Evolutionary conservation across 768 basidiomycete genomes (phyloP).

Genomic region (Rhodotorula taiwanensis): DNA sequence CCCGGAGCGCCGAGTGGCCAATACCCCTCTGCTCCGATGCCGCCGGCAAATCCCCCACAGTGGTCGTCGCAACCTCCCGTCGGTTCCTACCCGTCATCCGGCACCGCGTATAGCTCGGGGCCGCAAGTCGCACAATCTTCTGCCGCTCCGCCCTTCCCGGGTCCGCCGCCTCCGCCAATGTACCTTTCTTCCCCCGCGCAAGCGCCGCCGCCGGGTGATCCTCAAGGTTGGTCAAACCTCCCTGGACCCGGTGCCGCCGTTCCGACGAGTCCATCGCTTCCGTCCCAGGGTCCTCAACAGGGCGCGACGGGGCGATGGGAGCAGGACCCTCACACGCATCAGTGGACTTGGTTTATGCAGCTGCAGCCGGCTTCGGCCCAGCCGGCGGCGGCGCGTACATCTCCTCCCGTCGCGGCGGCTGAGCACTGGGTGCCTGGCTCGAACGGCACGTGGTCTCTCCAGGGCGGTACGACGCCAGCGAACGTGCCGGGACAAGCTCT

Average conservation of each 20-base stretch:
- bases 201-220: not conserved
- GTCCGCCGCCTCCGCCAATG: conserved; percentile 6
- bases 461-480: not conserved
- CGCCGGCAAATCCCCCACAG: too few species aligned
- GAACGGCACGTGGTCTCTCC: too few species aligned
- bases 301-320: too few species aligned
- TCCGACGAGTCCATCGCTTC: too few species aligned
- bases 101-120: not conserved
- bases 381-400: too few species aligned
- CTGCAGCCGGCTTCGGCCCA: too few species aligned
- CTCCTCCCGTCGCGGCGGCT: too few species aligned
- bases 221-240: not conserved
- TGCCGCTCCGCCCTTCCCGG: not conserved
- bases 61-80: not conserved
- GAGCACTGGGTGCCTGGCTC: too few species aligned
- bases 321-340: too few species aligned
- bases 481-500: not conserved
- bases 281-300: too few species aligned
- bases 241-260: too few species aligned
- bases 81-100: not conserved
- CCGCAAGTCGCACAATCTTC: not conserved
- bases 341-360: too few species aligned
- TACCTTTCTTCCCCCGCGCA: not conserved
- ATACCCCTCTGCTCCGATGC: not conserved
- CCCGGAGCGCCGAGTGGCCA: not conserved